Percentiles rank a stretch among this genome's conserved stretches.
Conservation (phyloP, 2,329 filamentous ascomycete genomes). For the Cryphonectria nitschkei region DNA sequence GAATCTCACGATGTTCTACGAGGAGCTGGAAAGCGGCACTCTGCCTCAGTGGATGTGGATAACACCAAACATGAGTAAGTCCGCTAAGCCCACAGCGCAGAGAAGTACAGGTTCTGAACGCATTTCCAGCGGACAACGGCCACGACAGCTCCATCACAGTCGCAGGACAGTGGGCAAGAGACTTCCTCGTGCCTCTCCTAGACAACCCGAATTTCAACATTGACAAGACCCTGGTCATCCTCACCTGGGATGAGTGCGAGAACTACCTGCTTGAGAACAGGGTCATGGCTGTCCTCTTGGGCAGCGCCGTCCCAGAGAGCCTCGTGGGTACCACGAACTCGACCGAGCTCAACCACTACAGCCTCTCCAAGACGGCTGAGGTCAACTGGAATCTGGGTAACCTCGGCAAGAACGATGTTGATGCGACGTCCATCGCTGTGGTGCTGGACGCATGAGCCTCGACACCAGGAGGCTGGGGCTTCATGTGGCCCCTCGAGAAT, state of each 20-base stretch:
- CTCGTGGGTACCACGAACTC: conserved; percentile 34
- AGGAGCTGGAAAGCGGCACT: conserved; percentile 33
- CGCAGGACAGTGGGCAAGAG: conserved; percentile 36
- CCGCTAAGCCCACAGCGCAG: background rate
- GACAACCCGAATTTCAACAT: conserved; percentile 41
- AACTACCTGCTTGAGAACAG: conserved; percentile 33
- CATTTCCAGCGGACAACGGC: conserved; percentile 33
- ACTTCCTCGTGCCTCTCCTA: conserved; percentile 36
- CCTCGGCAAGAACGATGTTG: conserved; percentile 34
- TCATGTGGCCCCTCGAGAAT: background rate
- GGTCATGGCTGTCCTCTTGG: conserved; percentile 35
- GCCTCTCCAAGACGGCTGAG: conserved; percentile 36
- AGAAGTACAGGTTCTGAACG: background rate
- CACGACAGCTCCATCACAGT: conserved; percentile 37
- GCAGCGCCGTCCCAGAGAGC: conserved; percentile 32
- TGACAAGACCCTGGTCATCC: conserved; percentile 37
- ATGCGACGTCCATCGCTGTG: conserved; percentile 23
- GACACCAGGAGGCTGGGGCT: background rate
- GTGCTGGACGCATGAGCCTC: conserved; percentile 26
- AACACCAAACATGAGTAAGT: conserved; percentile 50
- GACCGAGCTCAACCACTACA: conserved; percentile 36
- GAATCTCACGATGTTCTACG: conserved; percentile 39
- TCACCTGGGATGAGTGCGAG: conserved; percentile 38
- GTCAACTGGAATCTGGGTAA: conserved; percentile 36
- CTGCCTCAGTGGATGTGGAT: conserved; percentile 45